Evolutionary conservation across 768 basidiomycete genomes (phyloP), one percentile per base, ranked within the genome.

Genomic region (Suillus fuscotomentosus): DNA sequence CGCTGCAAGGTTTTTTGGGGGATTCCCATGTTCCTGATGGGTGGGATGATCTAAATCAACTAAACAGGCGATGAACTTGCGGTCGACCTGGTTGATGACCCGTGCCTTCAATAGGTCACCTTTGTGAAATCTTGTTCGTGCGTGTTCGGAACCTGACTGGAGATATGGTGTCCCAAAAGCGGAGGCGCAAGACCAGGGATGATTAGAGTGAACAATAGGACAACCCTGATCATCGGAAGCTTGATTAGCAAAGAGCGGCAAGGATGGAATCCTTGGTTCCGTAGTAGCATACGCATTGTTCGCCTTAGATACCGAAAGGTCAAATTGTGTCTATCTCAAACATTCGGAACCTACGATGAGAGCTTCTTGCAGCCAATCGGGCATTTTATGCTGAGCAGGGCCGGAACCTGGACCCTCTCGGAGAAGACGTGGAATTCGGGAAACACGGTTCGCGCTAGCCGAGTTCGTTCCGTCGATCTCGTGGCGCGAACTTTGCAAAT

Each of bases 21-120:
- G 41, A 45, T 65, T 47, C 53, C 64, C 70, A 45, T 48, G 63
- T 47, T 69, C 69, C 63, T 43, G 57, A 31, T 67, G 69, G 5
- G 60, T 64, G 41, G 67, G 57, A 24, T 60, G 63, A 55, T 72
- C 70, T 51, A 62, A 71, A 63, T 77, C 71, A 63, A 91, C 75
- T 31, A 85, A 74, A 73, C 94, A 95, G 36, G 88, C 90, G 67
- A 99, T 85, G 73, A 96, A 99, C 77, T 98, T 99, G 66, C 80
- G 76, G 75, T 99, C 97, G 53, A 99, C 86, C 73, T 99, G 97
- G 64, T 84, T 85, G 59, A 99, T 82, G 57, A 95, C 82, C 60
- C 73, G 73, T 31, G 90, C 89, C 34, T 75, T 70, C 22, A 69
- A 72, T 43, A 99, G 81, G 65, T 88, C 86, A 34, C 79, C 76